Evolutionary conservation across 192 early-diverging fungal species (phyloP).

Genomic region (Gonapodya prolifera): DNA sequence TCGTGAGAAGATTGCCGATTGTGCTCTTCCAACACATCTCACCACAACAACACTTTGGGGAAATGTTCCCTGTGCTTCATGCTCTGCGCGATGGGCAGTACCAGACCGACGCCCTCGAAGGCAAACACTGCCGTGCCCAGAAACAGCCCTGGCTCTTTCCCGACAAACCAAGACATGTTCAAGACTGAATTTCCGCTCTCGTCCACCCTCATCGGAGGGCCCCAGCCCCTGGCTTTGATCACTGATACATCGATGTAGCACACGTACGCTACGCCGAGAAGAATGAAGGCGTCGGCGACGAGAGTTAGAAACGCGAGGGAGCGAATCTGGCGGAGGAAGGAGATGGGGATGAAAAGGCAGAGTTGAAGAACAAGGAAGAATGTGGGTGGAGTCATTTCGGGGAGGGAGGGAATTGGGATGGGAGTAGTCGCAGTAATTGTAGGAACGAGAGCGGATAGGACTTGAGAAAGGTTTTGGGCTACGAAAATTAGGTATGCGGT

Average conservation of each 20-base stretch:
- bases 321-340: neutral
- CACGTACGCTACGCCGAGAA: constrained; percentile 67
- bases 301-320: constrained; percentile 19
- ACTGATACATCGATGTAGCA: neutral
- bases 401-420: too few species aligned
- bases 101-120: constrained; percentile 80
- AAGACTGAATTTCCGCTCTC: constrained; percentile 27
- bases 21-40: too few species aligned
- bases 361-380: too few species aligned
- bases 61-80: constrained; percentile 92
- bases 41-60: constrained; percentile 62
- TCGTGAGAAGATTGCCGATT: too few species aligned
- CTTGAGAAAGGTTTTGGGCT: constrained; percentile 63
- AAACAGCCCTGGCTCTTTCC: constrained; percentile 71
- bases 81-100: constrained; percentile 68
- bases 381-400: too few species aligned
- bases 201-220: constrained; percentile 11
- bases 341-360: neutral
- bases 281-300: constrained; percentile 85
- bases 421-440: too few species aligned
- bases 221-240: neutral
- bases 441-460: constrained; percentile 10
- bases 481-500: constrained; percentile 60
- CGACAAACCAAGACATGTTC: constrained; percentile 23
- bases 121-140: constrained; percentile 90